Conservation (phyloP, 179 eudicot genomes). For the Silene noctiflora region DNA sequence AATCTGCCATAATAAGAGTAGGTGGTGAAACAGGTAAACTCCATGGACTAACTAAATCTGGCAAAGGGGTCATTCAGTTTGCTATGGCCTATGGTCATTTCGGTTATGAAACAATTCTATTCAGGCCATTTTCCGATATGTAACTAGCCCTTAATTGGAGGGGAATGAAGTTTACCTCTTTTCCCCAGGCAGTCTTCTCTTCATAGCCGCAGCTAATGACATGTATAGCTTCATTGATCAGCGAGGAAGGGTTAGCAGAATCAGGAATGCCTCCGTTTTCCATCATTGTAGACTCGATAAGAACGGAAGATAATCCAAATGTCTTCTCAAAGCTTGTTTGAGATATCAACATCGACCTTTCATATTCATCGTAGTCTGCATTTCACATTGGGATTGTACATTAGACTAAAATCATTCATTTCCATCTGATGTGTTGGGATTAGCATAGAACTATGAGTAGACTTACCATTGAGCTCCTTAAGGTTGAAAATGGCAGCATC, state of each 20-base stretch:
- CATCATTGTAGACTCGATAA: constrained; percentile 50
- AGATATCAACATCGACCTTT: constrained; percentile 50
- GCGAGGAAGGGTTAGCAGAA: constrained; percentile 39
- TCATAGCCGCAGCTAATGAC: constrained; percentile 55
- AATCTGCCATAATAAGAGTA: constrained; percentile 30
- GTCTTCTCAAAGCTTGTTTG: constrained; percentile 59
- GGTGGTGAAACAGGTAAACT: too few species aligned
- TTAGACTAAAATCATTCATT: not conserved
- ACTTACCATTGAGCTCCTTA: constrained; percentile 79
- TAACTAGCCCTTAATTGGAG: too few species aligned
- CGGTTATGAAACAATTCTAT: too few species aligned
- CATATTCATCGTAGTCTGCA: constrained; percentile 69
- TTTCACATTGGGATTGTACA: not conserved
- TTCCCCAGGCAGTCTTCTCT: constrained; percentile 56
- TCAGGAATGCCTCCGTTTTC: constrained; percentile 50
- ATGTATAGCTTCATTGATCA: constrained; percentile 48
- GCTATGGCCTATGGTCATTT: too few species aligned
- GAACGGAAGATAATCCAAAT: constrained; percentile 47
- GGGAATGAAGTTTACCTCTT: constrained; percentile 31
- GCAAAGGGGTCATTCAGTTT: not conserved
- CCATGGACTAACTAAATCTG: not conserved
- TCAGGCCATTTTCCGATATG: too few species aligned
- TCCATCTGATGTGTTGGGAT: not conserved
- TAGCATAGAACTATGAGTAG: not conserved
- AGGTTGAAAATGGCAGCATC: constrained; percentile 92